Evolutionary conservation across 108 stramenopile genomes (phyloP).

Genomic region (Pseudonitzschia multiseries): DNA sequence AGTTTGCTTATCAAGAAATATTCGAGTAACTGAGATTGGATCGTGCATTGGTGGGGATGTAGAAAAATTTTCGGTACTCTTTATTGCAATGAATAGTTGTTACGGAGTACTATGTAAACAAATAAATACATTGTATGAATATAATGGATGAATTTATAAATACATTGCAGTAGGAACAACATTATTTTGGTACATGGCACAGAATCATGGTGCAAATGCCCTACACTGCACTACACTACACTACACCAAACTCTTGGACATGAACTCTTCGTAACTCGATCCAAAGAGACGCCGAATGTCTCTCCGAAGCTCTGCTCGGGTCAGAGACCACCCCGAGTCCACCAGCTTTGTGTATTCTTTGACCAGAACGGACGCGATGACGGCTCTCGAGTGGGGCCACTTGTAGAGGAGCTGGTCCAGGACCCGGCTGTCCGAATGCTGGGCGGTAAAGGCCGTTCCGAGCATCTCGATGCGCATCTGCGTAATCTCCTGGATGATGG

Average conservation of each 20-base stretch:
- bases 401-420: conserved; percentile 92
- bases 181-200: too few relatives aligned
- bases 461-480: conserved; percentile 87
- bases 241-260: conserved; percentile 63
- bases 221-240: too few relatives aligned
- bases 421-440: conserved; percentile 87
- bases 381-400: conserved; percentile 86
- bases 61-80: too few relatives aligned
- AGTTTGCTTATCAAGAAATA: too few relatives aligned
- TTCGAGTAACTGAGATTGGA: too few relatives aligned
- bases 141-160: too few relatives aligned
- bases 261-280: conserved; percentile 86
- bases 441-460: conserved; percentile 87
- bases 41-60: too few relatives aligned
- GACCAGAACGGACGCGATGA: conserved; percentile 70
- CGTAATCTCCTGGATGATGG: conserved; percentile 83
- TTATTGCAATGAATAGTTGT: too few relatives aligned
- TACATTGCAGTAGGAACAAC: too few relatives aligned
- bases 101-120: too few relatives aligned
- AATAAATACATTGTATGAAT: too few relatives aligned
- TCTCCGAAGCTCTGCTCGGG: conserved; percentile 62
- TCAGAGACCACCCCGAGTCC: conserved; percentile 56
- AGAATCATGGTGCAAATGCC: too few relatives aligned
- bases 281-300: conserved; percentile 76
- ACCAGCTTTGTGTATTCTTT: conserved; percentile 62